Base-by-base conservation (phyloP, 2,329 filamentous ascomycete genomes). In the Huntiella abstrusa region DNA sequence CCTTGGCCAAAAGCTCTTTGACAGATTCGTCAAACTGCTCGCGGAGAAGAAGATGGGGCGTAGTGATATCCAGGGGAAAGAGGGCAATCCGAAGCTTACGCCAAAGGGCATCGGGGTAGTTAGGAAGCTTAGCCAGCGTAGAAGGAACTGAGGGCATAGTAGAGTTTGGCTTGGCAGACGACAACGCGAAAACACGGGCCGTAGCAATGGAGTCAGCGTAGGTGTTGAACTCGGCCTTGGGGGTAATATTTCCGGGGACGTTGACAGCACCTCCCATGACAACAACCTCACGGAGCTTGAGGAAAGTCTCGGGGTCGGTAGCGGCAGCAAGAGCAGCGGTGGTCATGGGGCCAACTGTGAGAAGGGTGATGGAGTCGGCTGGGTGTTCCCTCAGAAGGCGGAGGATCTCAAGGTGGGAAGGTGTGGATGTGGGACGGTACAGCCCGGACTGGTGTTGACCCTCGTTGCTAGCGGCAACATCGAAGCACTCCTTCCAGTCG, bases 251-350 rank as follows among this genome's bases (percentile, higher is more conserved):
- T 54, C 91, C 91, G 43, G 77, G 71, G 39, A 77, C 65, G 49
- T 82, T 70, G 46, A 98, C 73, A 17, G 83, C 79, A 50, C 91
- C 91, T 49, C 88, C 91, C 91, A 98, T 98, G 41, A 95, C 83
- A 3, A 94, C 80, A 3, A 98, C 73, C 61, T 96, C 86, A 60
- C 92, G 93, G 42, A 78, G 83, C 38, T 77, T 76, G 47, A 98
- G 69, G 60, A 98, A 95, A 0, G 86, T 80, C 60, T 88, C 84
- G 0, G 87, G 80, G 54, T 96, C 88, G 56, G 85, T 77, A 11
- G 85, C 78, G 2, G 91, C 87, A 3, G 91, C 91, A 19, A 93
- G 63, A 1, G 91, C 91, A 28, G 94, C 65, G 58, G 94, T 98
- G n/a, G 91, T 96, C 54, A 96, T 66, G 1, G 91, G 91, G 0